Conservation (phyloP, 108 stramenopile species). For the Tribonema minus region DNA sequence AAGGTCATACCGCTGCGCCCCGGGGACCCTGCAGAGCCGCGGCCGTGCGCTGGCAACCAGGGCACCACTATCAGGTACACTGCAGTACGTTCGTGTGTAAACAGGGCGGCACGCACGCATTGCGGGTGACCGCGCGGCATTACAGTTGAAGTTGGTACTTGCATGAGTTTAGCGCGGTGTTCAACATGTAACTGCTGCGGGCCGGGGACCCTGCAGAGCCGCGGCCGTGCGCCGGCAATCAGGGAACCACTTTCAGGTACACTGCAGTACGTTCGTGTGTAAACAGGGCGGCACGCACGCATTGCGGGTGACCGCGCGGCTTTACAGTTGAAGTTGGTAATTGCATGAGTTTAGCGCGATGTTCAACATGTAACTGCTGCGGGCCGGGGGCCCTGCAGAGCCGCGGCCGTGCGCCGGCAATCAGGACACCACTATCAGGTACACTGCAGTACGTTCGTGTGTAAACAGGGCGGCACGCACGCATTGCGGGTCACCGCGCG, state of each 20-base stretch:
- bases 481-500: background rate
- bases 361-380: too few species aligned
- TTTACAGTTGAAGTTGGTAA: background rate
- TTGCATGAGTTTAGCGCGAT: too few species aligned
- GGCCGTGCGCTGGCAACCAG: constrained; percentile 74
- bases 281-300: background rate
- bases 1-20: constrained; percentile 28
- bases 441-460: too few species aligned
- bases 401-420: constrained; percentile 79
- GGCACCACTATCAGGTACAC: constrained; percentile 76
- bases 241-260: constrained; percentile 73
- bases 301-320: background rate
- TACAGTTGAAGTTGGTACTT: too few species aligned
- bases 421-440: constrained; percentile 73
- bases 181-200: too few species aligned
- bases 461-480: background rate
- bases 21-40: constrained; percentile 48
- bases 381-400: constrained; percentile 17
- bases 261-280: too few species aligned
- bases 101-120: background rate
- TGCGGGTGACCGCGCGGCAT: background rate
- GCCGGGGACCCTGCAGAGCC: constrained; percentile 49
- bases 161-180: too few species aligned
- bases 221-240: constrained; percentile 74
- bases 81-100: too few species aligned